Conservation (phyloP, 2,329 filamentous ascomycete species). For the Tolypocladium ophioglossoides region DNA sequence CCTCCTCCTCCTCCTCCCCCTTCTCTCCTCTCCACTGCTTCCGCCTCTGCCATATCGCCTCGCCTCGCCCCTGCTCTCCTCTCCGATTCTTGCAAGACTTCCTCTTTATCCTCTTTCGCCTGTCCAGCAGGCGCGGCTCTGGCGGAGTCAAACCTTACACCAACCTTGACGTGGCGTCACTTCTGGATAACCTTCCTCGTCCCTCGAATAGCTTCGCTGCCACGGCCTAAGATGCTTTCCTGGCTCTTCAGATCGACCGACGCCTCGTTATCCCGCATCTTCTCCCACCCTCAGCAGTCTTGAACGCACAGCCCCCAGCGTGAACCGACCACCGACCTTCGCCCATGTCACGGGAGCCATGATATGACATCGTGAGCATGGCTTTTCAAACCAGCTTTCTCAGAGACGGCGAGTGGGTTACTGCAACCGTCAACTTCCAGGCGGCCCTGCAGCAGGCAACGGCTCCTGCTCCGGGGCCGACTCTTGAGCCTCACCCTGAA, state of each 20-base stretch:
- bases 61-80: neutral
- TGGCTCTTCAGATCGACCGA: neutral
- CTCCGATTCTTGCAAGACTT: neutral
- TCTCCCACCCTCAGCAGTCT: neutral
- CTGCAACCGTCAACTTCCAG: slow-evolving; percentile 36
- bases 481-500: slow-evolving; percentile 19
- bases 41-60: neutral
- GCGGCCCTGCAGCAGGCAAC: slow-evolving; percentile 25
- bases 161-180: neutral
- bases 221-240: neutral
- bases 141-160: neutral
- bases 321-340: neutral
- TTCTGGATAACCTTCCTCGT: neutral
- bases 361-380: slow-evolving; percentile 18
- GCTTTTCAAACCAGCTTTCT: slow-evolving; percentile 45
- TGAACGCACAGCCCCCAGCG: neutral
- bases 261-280: neutral
- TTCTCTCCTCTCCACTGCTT: neutral
- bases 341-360: slow-evolving; percentile 1
- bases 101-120: neutral
- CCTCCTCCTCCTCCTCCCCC: neutral
- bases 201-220: neutral
- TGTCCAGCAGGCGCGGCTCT: neutral
- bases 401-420: slow-evolving; percentile 45
- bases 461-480: slow-evolving; percentile 19